Conservation (phyloP, 139 green algal genomes). For the Pleodorina starrii region DNA sequence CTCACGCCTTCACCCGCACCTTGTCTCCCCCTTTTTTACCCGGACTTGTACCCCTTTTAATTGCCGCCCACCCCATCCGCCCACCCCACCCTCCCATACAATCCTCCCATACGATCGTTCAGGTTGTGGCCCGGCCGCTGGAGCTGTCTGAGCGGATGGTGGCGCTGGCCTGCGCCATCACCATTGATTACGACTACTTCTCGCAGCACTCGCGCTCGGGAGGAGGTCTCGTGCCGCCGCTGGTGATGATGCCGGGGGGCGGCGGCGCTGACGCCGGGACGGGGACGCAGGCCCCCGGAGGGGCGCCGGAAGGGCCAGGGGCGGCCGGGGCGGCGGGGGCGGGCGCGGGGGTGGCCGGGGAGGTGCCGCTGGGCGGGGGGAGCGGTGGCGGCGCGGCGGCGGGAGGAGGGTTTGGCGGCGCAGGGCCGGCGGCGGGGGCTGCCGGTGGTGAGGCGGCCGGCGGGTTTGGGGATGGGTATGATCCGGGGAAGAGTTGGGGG, state of each 20-base stretch:
- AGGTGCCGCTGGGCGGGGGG: neutral
- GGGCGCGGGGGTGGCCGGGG: neutral
- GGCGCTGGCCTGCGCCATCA: conserved; percentile 83
- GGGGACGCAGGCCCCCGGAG: neutral
- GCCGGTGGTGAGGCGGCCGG: neutral
- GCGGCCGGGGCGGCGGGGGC: conserved; percentile 32
- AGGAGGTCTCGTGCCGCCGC: conserved; percentile 56
- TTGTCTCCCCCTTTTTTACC: too few relatives aligned
- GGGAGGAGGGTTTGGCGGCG: too few relatives aligned
- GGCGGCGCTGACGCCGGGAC: neutral
- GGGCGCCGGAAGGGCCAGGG: conserved; percentile 60
- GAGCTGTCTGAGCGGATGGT: conserved; percentile 82
- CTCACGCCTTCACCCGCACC: too few relatives aligned
- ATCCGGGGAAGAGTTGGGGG: neutral
- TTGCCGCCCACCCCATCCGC: too few relatives aligned
- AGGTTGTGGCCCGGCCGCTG: conserved; percentile 71
- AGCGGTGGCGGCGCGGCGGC: neutral
- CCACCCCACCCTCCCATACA: too few relatives aligned
- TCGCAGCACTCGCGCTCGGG: conserved; percentile 68
- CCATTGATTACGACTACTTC: conserved; percentile 70
- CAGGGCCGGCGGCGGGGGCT: neutral
- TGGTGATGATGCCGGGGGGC: conserved; percentile 59
- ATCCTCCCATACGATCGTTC: too few relatives aligned
- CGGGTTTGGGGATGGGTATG: neutral
- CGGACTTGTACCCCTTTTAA: too few relatives aligned